These are phyloP conservation scores for Striga asiatica DNA, from an alignment of 257 asterid genomes.

Conservation along the genomic window DNA sequence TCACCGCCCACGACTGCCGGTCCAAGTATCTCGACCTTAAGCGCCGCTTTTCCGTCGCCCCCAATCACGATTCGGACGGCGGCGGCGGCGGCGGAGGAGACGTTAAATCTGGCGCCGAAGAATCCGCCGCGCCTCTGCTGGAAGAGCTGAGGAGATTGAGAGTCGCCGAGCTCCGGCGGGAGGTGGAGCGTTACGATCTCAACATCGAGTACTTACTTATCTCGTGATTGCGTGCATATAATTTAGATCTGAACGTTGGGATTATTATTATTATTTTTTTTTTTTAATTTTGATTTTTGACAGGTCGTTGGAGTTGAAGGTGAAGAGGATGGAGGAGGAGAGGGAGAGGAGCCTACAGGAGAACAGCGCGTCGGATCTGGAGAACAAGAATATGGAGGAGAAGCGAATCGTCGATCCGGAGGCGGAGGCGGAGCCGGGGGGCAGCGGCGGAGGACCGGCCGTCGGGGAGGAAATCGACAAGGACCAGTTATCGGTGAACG, in stretches of 20 bases:
- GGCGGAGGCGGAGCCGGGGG: constrained; percentile 12
- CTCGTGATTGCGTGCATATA: constrained; percentile 14
- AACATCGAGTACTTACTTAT: constrained; percentile 60
- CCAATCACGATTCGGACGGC: constrained; percentile 23
- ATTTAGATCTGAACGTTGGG: constrained; percentile 24
- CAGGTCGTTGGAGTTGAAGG: constrained; percentile 62
- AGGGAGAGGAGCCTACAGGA: constrained; percentile 31
- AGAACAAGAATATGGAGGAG: constrained; percentile 25
- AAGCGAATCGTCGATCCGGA: constrained; percentile 24
- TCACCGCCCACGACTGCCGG: constrained; percentile 40
- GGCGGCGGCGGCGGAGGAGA: too few relatives aligned
- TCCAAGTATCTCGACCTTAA: constrained; percentile 41
- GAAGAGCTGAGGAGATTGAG: constrained; percentile 69
- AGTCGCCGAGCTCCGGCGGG: constrained; percentile 68
- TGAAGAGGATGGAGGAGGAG: constrained; percentile 58
- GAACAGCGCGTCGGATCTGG: constrained; percentile 43
- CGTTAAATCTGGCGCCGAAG: constrained; percentile 30
- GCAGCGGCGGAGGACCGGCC: constrained; percentile 20
- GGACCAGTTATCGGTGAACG: constrained; percentile 45
- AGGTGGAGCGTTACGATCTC: constrained; percentile 76
- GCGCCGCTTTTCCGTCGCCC: constrained; percentile 32
- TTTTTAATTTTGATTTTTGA: constrained; percentile 2
- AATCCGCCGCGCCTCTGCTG: constrained; percentile 39
- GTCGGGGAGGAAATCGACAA: constrained; percentile 26
- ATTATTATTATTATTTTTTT: too few relatives aligned